Evolutionary conservation across 805 yeast species (phyloP).

Genomic region (Metschnikowia continentalis): DNA sequence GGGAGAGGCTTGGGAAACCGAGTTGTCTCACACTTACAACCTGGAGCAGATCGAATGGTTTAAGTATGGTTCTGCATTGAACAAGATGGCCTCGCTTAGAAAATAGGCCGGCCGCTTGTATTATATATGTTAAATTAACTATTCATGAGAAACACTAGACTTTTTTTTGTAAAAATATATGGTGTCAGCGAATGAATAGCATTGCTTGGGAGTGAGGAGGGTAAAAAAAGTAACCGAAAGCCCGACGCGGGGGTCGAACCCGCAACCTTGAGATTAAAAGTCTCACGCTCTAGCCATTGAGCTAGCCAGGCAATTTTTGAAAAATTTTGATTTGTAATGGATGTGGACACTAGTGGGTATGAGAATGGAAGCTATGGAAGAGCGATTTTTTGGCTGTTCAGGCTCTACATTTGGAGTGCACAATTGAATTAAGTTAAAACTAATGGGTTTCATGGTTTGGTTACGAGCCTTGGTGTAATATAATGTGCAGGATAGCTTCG

Average conservation of each 20-base stretch:
- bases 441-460: too few species aligned
- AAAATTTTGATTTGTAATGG: too few species aligned
- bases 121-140: conserved; percentile 8
- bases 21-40: conserved; percentile 95
- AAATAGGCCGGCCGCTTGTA: conserved; percentile 5
- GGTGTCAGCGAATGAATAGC: background rate
- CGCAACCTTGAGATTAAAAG: conserved; percentile 25
- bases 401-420: too few species aligned
- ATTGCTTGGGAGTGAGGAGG: background rate
- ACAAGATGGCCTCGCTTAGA: conserved; percentile 69
- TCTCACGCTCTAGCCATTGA: conserved; percentile 25
- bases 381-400: background rate
- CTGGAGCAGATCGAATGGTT: conserved; percentile 97
- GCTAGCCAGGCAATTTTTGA: conserved; percentile 19
- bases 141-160: conserved; percentile 4
- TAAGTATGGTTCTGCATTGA: conserved; percentile 98
- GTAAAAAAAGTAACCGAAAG: conserved; percentile 11
- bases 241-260: conserved; percentile 27
- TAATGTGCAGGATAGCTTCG: too few species aligned
- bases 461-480: too few species aligned
- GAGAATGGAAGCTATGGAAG: too few species aligned
- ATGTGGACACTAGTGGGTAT: too few species aligned
- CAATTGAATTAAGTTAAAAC: too few species aligned
- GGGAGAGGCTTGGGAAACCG: conserved; percentile 84
- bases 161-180: background rate